Conservation (phyloP, 1,284 basidiomycete species). For the Omphalotus olearius region DNA sequence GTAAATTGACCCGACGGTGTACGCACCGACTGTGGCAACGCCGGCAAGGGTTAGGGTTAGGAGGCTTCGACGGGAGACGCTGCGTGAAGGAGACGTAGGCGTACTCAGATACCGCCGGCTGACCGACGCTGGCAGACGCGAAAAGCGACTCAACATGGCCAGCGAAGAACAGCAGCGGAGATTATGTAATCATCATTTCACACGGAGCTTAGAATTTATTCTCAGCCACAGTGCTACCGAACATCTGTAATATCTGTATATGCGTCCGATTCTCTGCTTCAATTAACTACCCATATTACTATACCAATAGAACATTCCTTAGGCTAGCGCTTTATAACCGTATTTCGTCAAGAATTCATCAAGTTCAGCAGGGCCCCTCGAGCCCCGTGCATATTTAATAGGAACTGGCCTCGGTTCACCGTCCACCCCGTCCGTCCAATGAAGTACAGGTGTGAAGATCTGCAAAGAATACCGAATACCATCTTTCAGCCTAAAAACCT, state of each 20-base stretch:
- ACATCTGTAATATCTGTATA: no score
- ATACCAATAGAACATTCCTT: no score
- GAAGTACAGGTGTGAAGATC: background rate
- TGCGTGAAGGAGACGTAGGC: background rate
- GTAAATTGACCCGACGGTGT: conserved; percentile 35
- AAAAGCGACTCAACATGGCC: no score
- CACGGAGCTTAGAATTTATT: no score
- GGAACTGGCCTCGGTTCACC: background rate
- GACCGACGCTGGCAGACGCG: no score
- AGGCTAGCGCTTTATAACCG: background rate
- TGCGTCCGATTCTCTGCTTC: no score
- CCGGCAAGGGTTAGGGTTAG: conserved; percentile 3
- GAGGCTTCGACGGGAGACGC: background rate
- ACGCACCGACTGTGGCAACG: conserved; percentile 25
- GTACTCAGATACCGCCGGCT: no score
- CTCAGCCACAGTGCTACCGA: no score
- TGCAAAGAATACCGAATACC: background rate
- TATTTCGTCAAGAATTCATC: background rate
- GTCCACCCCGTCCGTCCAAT: background rate
- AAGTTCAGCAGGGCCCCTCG: background rate
- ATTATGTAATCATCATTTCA: no score
- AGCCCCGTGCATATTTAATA: background rate
- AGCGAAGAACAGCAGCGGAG: no score
- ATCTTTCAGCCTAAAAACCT: background rate
- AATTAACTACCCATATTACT: no score